These are phyloP conservation scores for Emmonsia crescens DNA, from an alignment of 2,329 filamentous ascomycete species.

Conservation along the genomic window DNA sequence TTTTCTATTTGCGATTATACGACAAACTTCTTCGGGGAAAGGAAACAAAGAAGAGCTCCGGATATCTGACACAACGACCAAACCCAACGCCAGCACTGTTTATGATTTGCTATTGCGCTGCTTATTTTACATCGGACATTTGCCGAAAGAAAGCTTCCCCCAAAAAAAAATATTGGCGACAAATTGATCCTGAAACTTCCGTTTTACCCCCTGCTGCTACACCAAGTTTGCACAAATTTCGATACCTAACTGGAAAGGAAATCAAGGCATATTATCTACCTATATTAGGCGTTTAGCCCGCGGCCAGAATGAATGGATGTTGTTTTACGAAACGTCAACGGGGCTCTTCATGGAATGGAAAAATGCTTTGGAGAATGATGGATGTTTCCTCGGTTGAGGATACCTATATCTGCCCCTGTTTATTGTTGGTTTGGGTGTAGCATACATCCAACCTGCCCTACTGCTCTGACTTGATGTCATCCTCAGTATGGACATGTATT, in stretches of 20 bases:
- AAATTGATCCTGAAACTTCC: neutral
- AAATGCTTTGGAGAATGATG: neutral
- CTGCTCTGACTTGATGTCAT: neutral
- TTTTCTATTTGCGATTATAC: slow-evolving; percentile 27
- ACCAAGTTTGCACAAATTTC: neutral
- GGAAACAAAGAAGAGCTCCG: slow-evolving; percentile 53
- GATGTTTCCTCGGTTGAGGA: neutral
- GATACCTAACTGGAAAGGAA: neutral
- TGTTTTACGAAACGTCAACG: neutral
- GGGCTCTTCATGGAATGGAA: neutral
- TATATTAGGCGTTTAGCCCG: neutral
- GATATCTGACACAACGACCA: slow-evolving; percentile 67
- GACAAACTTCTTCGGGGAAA: slow-evolving; percentile 44
- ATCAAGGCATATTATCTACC: neutral
- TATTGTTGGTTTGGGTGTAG: neutral
- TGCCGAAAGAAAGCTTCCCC: neutral
- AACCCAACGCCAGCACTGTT: slow-evolving; percentile 33
- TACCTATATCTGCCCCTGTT: neutral
- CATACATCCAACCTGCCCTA: neutral
- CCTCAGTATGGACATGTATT: neutral
- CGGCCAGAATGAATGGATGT: neutral
- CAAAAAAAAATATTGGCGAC: neutral
- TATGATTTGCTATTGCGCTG: neutral
- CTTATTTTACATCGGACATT: neutral
- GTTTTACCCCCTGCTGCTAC: neutral